A percentile compares a stretch with the other conserved stretches of the same genome.
These are phyloP conservation scores for Delitschia confertaspora DNA, from an alignment of 495 filamentous ascomycete species.

Conservation along the genomic window DNA sequence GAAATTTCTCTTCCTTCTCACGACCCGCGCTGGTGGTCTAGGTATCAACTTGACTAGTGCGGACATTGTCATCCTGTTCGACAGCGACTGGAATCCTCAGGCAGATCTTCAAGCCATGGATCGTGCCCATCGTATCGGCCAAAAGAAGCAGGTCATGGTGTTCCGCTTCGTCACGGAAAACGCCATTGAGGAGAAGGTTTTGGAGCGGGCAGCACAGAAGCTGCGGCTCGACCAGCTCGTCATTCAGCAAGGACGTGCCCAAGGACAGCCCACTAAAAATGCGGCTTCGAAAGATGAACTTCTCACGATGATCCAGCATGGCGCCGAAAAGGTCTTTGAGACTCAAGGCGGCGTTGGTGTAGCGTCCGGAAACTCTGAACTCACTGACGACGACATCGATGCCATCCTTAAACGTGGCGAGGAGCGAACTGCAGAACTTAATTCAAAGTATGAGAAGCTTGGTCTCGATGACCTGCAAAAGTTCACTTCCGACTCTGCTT, in stretches of 20 bases:
- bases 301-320: constrained; percentile 96
- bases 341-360: constrained; percentile 50
- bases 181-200: constrained; percentile 96
- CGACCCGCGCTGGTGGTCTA: constrained; percentile 91
- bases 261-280: constrained; percentile 79
- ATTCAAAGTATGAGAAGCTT: constrained; percentile 91
- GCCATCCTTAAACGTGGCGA: constrained; percentile 78
- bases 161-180: constrained; percentile 97
- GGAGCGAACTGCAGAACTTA: constrained; percentile 78
- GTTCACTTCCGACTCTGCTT: constrained; percentile 91
- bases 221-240: constrained; percentile 96
- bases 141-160: constrained; percentile 95
- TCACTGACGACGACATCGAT: constrained; percentile 85
- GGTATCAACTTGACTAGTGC: constrained; percentile 96
- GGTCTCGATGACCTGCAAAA: constrained; percentile 97
- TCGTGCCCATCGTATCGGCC: constrained; percentile 93
- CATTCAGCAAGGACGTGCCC: constrained; percentile 95
- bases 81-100: constrained; percentile 99
- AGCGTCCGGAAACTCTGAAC: constrained; percentile 48
- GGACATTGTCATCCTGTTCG: constrained; percentile 96
- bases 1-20: constrained; percentile 97
- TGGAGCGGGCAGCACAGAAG: constrained; percentile 96
- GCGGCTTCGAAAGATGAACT: constrained; percentile 91
- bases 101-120: constrained; percentile 99
- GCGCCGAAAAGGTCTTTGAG: constrained; percentile 87